Base-by-base conservation (phyloP, 352 stramenopile species). In the Achlya hypogyna region DNA sequence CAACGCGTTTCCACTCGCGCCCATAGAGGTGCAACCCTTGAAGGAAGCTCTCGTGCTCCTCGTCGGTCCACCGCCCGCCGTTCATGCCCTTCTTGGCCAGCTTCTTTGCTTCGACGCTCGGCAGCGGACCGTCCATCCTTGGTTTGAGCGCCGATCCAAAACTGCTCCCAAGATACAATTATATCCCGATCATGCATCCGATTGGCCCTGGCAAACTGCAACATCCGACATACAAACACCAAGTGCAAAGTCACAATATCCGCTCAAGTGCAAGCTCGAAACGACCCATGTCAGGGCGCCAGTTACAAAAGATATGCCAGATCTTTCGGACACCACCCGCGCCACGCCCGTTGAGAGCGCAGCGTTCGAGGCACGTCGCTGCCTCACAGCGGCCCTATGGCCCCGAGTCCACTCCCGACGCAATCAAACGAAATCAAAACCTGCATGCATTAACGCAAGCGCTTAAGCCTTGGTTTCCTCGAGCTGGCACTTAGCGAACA, bases 1-100 rank as follows among this genome's bases (percentile, higher is more conserved):
- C 86, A 18, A 94, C 84, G 77, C 97, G 97, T 73, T 98, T 99
- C 97, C 97, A 99, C 73, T 99, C 92, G 45, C 96, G 95, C 5
- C 96, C 96, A 71, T 98, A 98, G 23, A 94, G 72, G 22, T 88
- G 79, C 18, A 98, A 79, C 9, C 95, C 96, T 27, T 83, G 78
- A 23, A 98, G 81, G 72, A 99, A 99, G 49, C 86, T 92, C 71
- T 98, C 78, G 70, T 99, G 96, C 73, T 99, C 95, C 78, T 95
- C 79, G 29, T 91, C 75, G 0, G 93, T 98, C 96, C 96, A 99
- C 45, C 95, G 84, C 14, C 96, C 96, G 54, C 82, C 83, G 62
- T 91, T 93, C 81, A 90, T 92, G n/a, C 78, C 79, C 14, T 75
- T 75, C 45, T 84, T 88, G 49, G 18, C 18, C n/a, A 34, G 29